phyloP scores from a whole-genome alignment of 2,329 filamentous ascomycete genomes.

The Nothopassalora personata region DNA sequence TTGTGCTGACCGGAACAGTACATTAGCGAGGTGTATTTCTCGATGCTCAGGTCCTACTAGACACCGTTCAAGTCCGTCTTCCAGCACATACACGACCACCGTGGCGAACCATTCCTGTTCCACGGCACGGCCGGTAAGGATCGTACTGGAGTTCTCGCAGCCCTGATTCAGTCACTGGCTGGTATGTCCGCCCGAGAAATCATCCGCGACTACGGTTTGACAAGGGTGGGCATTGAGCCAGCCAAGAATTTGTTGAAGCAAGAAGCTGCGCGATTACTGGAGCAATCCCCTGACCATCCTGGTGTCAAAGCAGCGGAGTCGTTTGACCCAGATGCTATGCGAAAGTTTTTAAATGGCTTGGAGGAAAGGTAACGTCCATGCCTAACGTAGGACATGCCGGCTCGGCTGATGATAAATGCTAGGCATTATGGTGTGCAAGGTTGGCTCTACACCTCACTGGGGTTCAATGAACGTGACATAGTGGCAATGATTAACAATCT shows the following conservation, averaged over 20 bases:
- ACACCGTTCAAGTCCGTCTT: not conserved
- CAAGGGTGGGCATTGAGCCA: not conserved
- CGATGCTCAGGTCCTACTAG: not conserved
- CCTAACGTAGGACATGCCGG: not conserved
- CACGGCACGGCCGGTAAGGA: not conserved
- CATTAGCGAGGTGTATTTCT: not conserved
- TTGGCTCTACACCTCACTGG: not conserved
- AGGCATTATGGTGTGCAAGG: not conserved
- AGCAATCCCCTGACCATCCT: not conserved
- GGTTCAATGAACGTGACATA: not conserved
- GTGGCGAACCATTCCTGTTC: not conserved
- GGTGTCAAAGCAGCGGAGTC: not conserved
- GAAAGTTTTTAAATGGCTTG: not conserved
- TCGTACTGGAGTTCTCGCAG: not conserved
- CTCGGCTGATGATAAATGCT: not conserved
- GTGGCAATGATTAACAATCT: not conserved
- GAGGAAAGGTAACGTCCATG: not conserved
- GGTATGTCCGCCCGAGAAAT: not conserved
- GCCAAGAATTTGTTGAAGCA: not conserved
- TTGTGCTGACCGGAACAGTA: not conserved
- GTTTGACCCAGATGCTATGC: not conserved
- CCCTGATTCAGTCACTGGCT: not conserved
- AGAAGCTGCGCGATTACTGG: not conserved
- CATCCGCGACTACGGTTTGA: not conserved
- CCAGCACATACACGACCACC: not conserved